Evolutionary conservation across 768 basidiomycete genomes (phyloP).

Genomic region (Pluteus cervinus): DNA sequence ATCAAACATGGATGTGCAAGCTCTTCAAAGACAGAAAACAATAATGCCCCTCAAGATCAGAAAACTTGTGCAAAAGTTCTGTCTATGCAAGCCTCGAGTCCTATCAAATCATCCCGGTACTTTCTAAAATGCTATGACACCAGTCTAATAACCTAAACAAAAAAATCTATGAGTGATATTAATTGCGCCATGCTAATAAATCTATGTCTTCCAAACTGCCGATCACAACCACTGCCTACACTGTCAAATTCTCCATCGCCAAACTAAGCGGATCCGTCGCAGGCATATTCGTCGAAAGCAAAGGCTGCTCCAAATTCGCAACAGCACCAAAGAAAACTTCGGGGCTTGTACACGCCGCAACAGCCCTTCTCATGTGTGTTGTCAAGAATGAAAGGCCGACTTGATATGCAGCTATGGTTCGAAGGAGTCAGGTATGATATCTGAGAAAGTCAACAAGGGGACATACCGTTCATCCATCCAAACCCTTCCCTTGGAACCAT

Average conservation of each 20-base stretch:
- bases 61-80: too few relatives aligned
- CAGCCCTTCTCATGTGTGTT: constrained; percentile 90
- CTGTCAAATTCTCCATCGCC: constrained; percentile 53
- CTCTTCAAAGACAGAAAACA: too few relatives aligned
- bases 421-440: constrained; percentile 6
- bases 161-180: neutral
- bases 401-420: constrained; percentile 83
- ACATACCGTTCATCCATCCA: constrained; percentile 94
- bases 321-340: constrained; percentile 77
- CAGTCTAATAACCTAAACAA: neutral
- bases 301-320: constrained; percentile 16
- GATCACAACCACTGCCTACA: too few relatives aligned
- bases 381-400: constrained; percentile 94
- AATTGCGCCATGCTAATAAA: too few relatives aligned
- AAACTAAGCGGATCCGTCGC: constrained; percentile 53
- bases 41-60: too few relatives aligned
- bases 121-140: neutral
- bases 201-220: too few relatives aligned
- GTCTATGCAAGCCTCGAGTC: neutral
- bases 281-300: constrained; percentile 13
- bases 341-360: constrained; percentile 90
- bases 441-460: neutral
- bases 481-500: constrained; percentile 97
- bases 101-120: neutral
- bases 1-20: too few relatives aligned